Evolutionary conservation across 148 eudicot species (phyloP), one percentile per base, ranked within the genome.

Genomic region (Gaultheria prostrata): DNA sequence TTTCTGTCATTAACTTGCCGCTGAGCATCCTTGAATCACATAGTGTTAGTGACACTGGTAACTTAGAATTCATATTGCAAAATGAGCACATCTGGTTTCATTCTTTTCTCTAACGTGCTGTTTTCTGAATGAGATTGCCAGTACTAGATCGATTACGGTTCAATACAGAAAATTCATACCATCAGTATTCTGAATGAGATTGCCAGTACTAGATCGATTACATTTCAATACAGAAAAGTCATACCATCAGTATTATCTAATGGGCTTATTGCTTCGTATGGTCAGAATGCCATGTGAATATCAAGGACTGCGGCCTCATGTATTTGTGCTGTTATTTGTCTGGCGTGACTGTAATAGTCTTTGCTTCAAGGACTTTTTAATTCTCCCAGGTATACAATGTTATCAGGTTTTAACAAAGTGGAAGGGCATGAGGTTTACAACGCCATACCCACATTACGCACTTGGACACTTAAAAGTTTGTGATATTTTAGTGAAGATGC

Each of bases 91-190:
- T 71, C 32, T 75, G 54, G 21, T 3, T n/a, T 75, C 21, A 0
- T 10, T 75, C 49, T 43, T 43, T 74, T 33, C 77, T 73, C 8
- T 8, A 32, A 8, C 1, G 0, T 33, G 48, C 43, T 45, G 32
- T 76, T 76, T 76, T 49, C 50, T 1, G 21, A 74, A 74, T 43
- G 77, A 74, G n/a, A 39, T 39, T 72, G 45, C 76, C n/a, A 33
- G 24, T 39, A 15, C 48, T 18, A 71, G 21, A n/a, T 45, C 46
- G 53, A 45, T 75, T 18, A 45, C 17, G n/a, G 20, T 43, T 57
- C 63, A n/a, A n/a, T n/a, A n/a, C n/a, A n/a, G n/a, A n/a, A n/a
- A n/a, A n/a, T n/a, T n/a, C n/a, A n/a, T n/a, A n/a, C n/a, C n/a
- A n/a, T n/a, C n/a, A n/a, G 30, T 75, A 45, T 75, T 48, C 50